Conservation (phyloP, 2,329 filamentous ascomycete species). For the Diaporthe citriasiana region DNA sequence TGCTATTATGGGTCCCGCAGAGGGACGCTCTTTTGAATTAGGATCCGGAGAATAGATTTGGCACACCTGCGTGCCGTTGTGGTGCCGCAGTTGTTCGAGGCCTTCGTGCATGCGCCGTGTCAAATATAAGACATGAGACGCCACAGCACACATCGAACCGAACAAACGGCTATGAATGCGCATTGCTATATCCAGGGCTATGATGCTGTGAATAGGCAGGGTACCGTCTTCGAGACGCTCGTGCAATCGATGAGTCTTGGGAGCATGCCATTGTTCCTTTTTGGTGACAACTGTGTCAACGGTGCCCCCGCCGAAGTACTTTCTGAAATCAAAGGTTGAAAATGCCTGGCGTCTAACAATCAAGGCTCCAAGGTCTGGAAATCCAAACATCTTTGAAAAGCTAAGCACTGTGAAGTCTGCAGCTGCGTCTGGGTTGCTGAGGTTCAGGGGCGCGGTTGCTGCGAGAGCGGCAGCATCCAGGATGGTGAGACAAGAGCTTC, state of each 20-base stretch:
- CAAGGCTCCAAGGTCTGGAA: constrained; percentile 89
- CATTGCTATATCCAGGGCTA: constrained; percentile 84
- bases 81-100: constrained; percentile 74
- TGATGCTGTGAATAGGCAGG: constrained; percentile 88
- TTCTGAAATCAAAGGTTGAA: constrained; percentile 73
- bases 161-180: constrained; percentile 78
- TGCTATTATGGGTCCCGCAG: constrained; percentile 81
- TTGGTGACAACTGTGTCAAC: constrained; percentile 88
- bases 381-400: constrained; percentile 98
- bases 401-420: constrained; percentile 92
- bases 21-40: constrained; percentile 46
- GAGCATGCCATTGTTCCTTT: constrained; percentile 86
- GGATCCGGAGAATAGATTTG: constrained; percentile 69
- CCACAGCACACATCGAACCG: constrained; percentile 77
- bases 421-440: constrained; percentile 71
- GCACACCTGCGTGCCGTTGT: constrained; percentile 77
- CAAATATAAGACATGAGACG: constrained; percentile 79
- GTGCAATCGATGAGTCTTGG: constrained; percentile 80
- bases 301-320: constrained; percentile 94
- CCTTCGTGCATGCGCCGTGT: constrained; percentile 69
- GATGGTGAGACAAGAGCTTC: constrained; percentile 71
- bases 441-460: constrained; percentile 81
- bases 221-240: constrained; percentile 93
- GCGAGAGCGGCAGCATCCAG: constrained; percentile 88
- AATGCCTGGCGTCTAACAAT: constrained; percentile 82